Evolutionary conservation across 176 grass and related monocot genomes (phyloP).

Genomic region (Pontederia crassipes): DNA sequence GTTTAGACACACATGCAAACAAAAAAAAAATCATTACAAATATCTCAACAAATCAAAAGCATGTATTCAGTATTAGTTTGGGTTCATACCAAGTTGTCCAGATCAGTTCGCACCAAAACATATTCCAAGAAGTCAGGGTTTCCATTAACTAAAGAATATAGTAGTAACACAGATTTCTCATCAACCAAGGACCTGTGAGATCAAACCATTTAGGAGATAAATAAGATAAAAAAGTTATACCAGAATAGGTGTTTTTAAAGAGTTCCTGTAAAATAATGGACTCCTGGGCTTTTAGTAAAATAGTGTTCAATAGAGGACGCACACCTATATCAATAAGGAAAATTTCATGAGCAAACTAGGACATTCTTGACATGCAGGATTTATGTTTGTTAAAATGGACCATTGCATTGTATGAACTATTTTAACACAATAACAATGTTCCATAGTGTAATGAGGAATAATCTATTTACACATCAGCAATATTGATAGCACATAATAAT

Average conservation of each 20-base stretch:
- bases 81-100: conserved; percentile 87
- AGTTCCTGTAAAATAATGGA: too few species aligned
- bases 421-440: not conserved
- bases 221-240: not conserved
- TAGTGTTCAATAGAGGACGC: too few species aligned
- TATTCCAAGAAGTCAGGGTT: conserved; percentile 96
- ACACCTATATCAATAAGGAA: too few species aligned
- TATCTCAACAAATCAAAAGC: not conserved
- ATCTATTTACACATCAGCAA: too few species aligned
- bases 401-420: too few species aligned
- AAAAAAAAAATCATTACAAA: not conserved
- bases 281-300: too few species aligned
- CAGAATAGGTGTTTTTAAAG: too few species aligned
- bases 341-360: too few species aligned
- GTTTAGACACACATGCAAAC: too few species aligned
- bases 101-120: conserved; percentile 92
- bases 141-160: conserved; percentile 94
- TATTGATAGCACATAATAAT: too few species aligned
- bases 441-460: not conserved
- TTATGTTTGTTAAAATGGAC: too few species aligned
- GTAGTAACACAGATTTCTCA: conserved; percentile 72
- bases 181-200: conserved; percentile 65
- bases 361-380: too few species aligned
- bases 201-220: not conserved
- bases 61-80: not conserved